Evolutionary conservation across 2,329 filamentous ascomycete genomes (phyloP), one percentile per base, ranked within the genome.

Genomic region (Phaeosphaeria sp.): DNA sequence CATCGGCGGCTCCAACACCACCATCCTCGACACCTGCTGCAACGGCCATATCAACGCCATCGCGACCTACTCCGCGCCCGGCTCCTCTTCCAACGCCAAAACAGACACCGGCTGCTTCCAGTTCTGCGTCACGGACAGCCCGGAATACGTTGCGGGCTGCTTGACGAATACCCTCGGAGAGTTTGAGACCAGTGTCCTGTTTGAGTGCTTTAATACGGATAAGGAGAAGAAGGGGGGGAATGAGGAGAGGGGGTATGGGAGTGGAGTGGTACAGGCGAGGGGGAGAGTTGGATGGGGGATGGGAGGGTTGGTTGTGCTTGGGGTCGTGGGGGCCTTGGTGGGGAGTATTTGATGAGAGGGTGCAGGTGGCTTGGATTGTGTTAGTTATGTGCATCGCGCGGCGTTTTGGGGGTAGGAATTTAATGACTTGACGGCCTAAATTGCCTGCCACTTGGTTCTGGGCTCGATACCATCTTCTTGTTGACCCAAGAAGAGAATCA

Each of bases 21-120:
- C 71, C 13, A 66, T 72, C 25, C 64, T 74, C 39, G 69, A 74
- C 49, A 64, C 61, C 21, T 74, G 71, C 47, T 74, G 71, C 55
- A 73, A 73, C 51, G 64, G 68, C 8, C 67, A 73, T 54, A 66
- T 73, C 60, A 72, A 73, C 42, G 55, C 61, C 7, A 61, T 73
- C 20, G 55, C 53, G 15, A 67, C 63, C 8, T 72, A 71, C 39
- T 61, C 63, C 11, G 55, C 57, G 2, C 59, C 64, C 1, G 57
- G 60, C 7, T 39, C 47, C 49, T 20, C 53, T 47, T 27, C 51
- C 22, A 65, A 65, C 17, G 53, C 54, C 5, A 56, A 57, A 20
- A 47, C 60, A 36, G 52, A 57, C 2, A 54, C 63, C 20, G 62
- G 63, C 13, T 72, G 71, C 55, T 72, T 71, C 47, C 60, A 64